Evolutionary conservation across 805 yeast genomes (phyloP), one percentile per base, ranked within the genome.

Genomic region (Kluyveromyces starmeri): DNA sequence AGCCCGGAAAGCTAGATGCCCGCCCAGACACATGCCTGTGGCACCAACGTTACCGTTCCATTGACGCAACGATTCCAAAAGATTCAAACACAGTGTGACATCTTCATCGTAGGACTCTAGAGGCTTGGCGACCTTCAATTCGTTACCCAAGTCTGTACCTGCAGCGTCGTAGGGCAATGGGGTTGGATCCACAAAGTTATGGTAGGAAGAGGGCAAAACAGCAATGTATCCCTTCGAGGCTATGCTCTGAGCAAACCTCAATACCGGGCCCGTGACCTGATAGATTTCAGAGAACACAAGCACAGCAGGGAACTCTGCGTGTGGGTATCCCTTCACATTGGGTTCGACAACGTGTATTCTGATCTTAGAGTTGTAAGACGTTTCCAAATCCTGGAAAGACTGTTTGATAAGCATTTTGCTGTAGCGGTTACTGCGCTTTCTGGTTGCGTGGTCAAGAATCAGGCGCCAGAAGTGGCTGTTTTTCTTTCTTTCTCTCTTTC

Each of bases 1-100:
- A 2, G 78, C 75, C 44, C 94, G 65, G 60, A 70, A 79, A 1
- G 92, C 89, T 47, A 81, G 62, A 52, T 82, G 92, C 1, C 92
- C 94, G 14, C 92, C 92, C 23, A 82, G 69, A 54, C 94, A 83
- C 92, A 83, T 83, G 13, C 92, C 94, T 3, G 89, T 80, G 28
- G 86, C 78, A 23, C 92, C 92, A 45, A 80, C 71, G 28, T 44
- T 45, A 27, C 88, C 88, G 42, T 71, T 75, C 53, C 81, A 81
- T 8, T 84, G 78, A 1, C 67, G 61, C 43, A 82, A 63, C 2
- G 68, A 46, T 31, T 56, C 55, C 37, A 82, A 64, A 49, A 79
- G 74, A 50, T 80, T 84, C 47, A 81, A 67, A 12, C 82, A 67
- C 37, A 80, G 57, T 33, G 58, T 66, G 50, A 70, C 74, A 55